Evolutionary conservation across 257 asterid species (phyloP).

Genomic region (Solanum commersonii): DNA sequence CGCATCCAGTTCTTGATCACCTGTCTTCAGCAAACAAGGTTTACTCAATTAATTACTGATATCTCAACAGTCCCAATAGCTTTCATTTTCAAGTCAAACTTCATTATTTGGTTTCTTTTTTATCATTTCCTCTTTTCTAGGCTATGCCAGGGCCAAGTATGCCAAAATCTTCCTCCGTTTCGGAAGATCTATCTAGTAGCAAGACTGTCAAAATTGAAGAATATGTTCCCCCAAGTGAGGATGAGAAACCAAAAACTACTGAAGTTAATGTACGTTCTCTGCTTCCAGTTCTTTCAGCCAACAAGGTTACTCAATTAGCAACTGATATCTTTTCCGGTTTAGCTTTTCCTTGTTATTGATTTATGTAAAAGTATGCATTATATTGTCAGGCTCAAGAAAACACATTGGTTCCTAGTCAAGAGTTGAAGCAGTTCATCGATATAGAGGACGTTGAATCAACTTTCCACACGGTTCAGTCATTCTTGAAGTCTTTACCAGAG

Average conservation of each 20-base stretch:
- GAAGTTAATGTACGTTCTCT: background rate
- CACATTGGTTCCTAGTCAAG: background rate
- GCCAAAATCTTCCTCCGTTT: no score
- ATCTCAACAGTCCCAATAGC: background rate
- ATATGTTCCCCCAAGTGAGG: background rate
- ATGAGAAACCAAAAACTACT: background rate
- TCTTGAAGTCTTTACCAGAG: slow-evolving; percentile 1
- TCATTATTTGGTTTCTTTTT: no score
- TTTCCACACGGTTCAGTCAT: background rate
- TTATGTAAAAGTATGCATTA: background rate
- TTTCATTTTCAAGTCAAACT: no score
- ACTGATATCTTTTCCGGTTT: background rate
- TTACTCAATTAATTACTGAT: background rate
- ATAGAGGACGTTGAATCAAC: slow-evolving; percentile 2
- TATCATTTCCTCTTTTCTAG: no score
- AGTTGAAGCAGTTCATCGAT: background rate
- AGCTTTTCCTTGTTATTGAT: background rate
- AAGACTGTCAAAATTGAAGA: background rate
- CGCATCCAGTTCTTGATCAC: background rate
- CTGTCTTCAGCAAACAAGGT: background rate
- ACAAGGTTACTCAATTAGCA: background rate
- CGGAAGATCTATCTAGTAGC: background rate
- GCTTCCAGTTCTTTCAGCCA: background rate
- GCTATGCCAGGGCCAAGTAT: no score
- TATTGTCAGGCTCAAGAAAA: background rate